These are phyloP conservation scores for Chlamydomonas urium DNA, from an alignment of 139 green algal genomes.

Conservation along the genomic window DNA sequence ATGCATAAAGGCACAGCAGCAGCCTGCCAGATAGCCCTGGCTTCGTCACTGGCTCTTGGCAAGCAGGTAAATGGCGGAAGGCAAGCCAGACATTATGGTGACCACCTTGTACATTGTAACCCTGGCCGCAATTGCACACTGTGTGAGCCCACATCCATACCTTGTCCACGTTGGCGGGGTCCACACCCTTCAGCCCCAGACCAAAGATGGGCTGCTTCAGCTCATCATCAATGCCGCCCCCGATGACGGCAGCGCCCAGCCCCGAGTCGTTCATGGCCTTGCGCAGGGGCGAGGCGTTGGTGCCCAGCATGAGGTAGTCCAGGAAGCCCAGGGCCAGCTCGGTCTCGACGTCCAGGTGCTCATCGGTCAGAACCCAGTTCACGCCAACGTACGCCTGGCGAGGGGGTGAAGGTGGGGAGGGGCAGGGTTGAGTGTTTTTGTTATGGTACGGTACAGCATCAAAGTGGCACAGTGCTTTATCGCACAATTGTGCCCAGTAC, in stretches of 20 bases:
- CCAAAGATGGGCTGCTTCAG: slow-evolving; percentile 86
- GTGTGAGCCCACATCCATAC: slow-evolving; percentile 28
- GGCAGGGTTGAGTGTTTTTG: too few species aligned
- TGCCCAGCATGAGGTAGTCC: slow-evolving; percentile 95
- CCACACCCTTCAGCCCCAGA: slow-evolving; percentile 85
- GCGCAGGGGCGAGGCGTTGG: slow-evolving; percentile 78
- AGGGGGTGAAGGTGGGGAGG: too few species aligned
- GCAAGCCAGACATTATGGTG: too few species aligned
- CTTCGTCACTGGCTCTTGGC: neutral
- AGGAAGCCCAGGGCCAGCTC: slow-evolving; percentile 92
- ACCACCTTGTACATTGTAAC: too few species aligned
- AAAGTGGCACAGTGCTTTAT: too few species aligned
- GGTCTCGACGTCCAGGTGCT: slow-evolving; percentile 85
- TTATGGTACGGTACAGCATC: too few species aligned
- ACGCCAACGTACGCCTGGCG: slow-evolving; percentile 7
- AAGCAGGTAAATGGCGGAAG: neutral
- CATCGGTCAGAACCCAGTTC: slow-evolving; percentile 59
- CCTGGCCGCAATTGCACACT: too few species aligned
- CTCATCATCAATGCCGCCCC: slow-evolving; percentile 90
- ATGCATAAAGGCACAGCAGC: neutral
- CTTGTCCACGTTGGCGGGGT: slow-evolving; percentile 59
- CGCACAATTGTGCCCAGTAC: too few species aligned
- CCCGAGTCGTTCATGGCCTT: slow-evolving; percentile 91
- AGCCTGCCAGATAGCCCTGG: neutral
- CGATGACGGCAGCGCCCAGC: slow-evolving; percentile 87